phyloP scores from a whole-genome alignment of 208 protist genomes.

The Herpetomonas tarakana region DNA sequence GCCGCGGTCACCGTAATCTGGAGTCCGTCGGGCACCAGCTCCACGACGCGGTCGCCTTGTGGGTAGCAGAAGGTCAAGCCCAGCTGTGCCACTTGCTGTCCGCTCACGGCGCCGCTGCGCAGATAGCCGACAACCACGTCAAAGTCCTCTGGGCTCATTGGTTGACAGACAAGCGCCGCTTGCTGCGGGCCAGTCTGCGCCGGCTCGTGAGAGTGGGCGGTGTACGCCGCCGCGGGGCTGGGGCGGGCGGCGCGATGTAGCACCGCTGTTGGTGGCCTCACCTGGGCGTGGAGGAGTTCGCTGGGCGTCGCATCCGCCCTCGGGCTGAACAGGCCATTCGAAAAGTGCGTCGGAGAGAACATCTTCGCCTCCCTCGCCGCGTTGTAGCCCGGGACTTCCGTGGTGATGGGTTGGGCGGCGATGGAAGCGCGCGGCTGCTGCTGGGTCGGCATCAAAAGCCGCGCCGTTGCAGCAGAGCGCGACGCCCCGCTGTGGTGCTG shows the following conservation, averaged over 20 bases:
- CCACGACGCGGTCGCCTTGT: constrained; percentile 51
- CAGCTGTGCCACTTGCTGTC: constrained; percentile 39
- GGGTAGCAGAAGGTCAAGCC: constrained; percentile 73
- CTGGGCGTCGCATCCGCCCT: constrained; percentile 19
- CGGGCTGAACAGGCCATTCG: constrained; percentile 44
- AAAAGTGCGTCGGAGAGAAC: constrained; percentile 54
- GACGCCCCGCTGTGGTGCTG: background rate
- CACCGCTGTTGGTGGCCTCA: constrained; percentile 24
- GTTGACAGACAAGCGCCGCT: no score
- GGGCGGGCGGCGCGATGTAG: background rate
- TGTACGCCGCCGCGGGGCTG: background rate
- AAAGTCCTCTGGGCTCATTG: constrained; percentile 32
- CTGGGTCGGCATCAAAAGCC: no score
- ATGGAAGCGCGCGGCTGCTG: background rate
- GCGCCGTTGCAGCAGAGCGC: background rate
- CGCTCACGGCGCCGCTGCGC: constrained; percentile 27
- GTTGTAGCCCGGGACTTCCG: constrained; percentile 38
- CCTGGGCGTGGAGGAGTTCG: constrained; percentile 20
- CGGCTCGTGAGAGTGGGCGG: background rate
- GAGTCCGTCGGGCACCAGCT: constrained; percentile 69
- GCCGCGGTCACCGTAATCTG: constrained; percentile 61
- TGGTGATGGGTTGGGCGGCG: constrained; percentile 7
- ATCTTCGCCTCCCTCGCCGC: constrained; percentile 28
- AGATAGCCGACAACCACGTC: constrained; percentile 41
- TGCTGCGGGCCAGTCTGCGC: background rate